A percentile compares a stretch with the other conserved stretches of the same genome.
Conservation (phyloP, 441 rosid species). For the Populus trichocarpa region DNA sequence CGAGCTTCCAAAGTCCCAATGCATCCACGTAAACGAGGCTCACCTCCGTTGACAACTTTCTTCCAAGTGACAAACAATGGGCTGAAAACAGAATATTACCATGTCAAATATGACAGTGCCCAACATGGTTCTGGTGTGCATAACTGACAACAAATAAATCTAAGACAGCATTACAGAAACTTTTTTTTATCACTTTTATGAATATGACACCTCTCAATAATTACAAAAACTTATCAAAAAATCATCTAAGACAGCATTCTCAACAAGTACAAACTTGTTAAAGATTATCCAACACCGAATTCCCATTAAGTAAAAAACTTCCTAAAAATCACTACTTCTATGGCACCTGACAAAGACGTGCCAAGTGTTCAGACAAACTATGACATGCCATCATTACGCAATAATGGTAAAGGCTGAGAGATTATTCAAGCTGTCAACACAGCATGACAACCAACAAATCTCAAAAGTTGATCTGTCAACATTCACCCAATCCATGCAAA, state of each 20-base stretch:
- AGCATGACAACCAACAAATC: not conserved
- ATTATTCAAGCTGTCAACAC: not conserved
- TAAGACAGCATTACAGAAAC: not conserved
- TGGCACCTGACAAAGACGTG: not conserved
- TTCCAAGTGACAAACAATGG: constrained; percentile 99
- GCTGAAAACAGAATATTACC: constrained; percentile 36
- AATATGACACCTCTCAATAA: not conserved
- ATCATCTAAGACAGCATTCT: not conserved
- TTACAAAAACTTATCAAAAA: not conserved
- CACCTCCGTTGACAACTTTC: constrained; percentile 78
- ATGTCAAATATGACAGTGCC: not conserved
- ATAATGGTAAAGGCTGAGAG: not conserved
- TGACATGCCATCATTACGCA: not conserved
- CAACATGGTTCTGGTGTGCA: not conserved
- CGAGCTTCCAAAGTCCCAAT: constrained; percentile 96
- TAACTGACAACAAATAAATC: not conserved
- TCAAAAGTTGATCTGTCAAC: not conserved
- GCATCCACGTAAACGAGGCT: constrained; percentile 97
- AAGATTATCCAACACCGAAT: not conserved
- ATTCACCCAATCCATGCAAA: constrained; percentile 2
- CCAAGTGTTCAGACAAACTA: not conserved
- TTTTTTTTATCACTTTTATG: too few species aligned
- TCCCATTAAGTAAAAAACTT: not conserved
- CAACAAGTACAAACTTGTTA: not conserved
- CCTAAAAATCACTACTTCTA: not conserved